A percentile compares a stretch with the other conserved stretches of the same genome.
phyloP scores from a whole-genome alignment of 2,329 filamentous ascomycete species.

The Emmonsia crescens region DNA sequence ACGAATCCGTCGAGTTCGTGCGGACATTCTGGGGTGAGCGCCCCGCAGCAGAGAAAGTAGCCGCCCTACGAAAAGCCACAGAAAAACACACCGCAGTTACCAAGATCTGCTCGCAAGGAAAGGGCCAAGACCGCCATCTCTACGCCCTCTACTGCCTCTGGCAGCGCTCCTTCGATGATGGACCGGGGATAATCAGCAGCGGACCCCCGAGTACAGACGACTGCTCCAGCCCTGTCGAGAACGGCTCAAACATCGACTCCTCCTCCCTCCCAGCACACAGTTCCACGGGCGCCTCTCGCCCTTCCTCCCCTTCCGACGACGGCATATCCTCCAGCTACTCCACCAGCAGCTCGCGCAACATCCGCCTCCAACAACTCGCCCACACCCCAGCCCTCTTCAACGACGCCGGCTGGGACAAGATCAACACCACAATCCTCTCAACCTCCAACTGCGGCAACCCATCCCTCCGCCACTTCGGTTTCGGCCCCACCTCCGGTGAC shows the following conservation, averaged over 20 bases:
- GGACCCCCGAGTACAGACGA: slow-evolving; percentile 45
- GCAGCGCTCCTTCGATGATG: slow-evolving; percentile 78
- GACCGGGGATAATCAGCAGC: slow-evolving; percentile 41
- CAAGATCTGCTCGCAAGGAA: slow-evolving; percentile 73
- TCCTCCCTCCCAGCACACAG: slow-evolving; percentile 12
- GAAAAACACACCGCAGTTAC: slow-evolving; percentile 72
- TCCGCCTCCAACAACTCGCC: slow-evolving; percentile 32
- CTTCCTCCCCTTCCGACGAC: slow-evolving; percentile 34
- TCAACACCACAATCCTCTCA: slow-evolving; percentile 87
- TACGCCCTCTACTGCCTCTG: slow-evolving; percentile 92
- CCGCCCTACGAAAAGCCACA: slow-evolving; percentile 72
- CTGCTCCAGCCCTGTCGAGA: slow-evolving; percentile 48
- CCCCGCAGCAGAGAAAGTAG: slow-evolving; percentile 69
- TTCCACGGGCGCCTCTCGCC: slow-evolving; percentile 2
- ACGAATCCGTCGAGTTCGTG: slow-evolving; percentile 77
- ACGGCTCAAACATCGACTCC: slow-evolving; percentile 18
- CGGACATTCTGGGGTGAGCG: slow-evolving; percentile 93
- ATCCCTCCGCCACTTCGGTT: slow-evolving; percentile 86
- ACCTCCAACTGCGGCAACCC: slow-evolving; percentile 99
- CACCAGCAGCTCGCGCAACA: slow-evolving; percentile 34
- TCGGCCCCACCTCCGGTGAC: slow-evolving; percentile 85
- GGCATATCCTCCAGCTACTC: slow-evolving; percentile 40
- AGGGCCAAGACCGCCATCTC: slow-evolving; percentile 84
- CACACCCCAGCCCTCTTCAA: slow-evolving; percentile 64
- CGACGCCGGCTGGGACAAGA: slow-evolving; percentile 83